Evolutionary conservation across 441 rosid species (phyloP).

Genomic region (Cnidoscolus chayamansa): DNA sequence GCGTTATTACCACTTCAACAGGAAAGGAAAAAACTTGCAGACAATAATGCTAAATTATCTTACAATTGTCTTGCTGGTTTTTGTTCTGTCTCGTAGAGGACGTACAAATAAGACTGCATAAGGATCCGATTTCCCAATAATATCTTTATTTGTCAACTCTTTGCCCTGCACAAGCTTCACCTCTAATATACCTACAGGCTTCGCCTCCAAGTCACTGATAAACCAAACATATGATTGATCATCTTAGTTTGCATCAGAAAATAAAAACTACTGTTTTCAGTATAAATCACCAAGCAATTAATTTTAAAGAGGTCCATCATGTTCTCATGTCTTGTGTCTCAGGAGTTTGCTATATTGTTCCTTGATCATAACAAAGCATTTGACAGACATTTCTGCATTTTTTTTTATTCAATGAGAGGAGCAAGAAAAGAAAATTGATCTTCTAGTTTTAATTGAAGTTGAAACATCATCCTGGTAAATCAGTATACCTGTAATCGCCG

Average conservation of each 20-base stretch:
- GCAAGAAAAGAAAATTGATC: background rate
- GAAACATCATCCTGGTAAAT: background rate
- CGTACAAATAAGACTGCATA: slow-evolving; percentile 70
- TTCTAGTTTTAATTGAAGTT: background rate
- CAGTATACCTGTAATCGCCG: slow-evolving; percentile 84
- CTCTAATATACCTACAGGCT: slow-evolving; percentile 87
- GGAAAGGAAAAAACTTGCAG: background rate
- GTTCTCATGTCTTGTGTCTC: too few species aligned
- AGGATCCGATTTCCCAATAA: slow-evolving; percentile 97
- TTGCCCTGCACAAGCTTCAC: slow-evolving; percentile 96
- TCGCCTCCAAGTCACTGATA: slow-evolving; percentile 75
- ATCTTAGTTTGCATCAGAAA: background rate
- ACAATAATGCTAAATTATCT: slow-evolving; percentile 16
- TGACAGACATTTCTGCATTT: background rate
- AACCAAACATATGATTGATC: background rate
- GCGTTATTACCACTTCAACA: background rate
- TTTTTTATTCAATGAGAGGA: background rate
- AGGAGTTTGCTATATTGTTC: background rate
- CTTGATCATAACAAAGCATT: background rate
- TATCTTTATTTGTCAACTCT: slow-evolving; percentile 77
- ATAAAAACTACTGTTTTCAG: background rate
- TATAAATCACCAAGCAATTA: background rate
- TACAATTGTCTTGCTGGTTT: slow-evolving; percentile 84
- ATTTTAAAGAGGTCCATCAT: background rate
- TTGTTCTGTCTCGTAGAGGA: slow-evolving; percentile 66